Percentiles rank a stretch among this genome's conserved stretches.
Evolutionary conservation across 805 yeast species (phyloP).

Genomic region (Sugiyamaella mastotermitis): DNA sequence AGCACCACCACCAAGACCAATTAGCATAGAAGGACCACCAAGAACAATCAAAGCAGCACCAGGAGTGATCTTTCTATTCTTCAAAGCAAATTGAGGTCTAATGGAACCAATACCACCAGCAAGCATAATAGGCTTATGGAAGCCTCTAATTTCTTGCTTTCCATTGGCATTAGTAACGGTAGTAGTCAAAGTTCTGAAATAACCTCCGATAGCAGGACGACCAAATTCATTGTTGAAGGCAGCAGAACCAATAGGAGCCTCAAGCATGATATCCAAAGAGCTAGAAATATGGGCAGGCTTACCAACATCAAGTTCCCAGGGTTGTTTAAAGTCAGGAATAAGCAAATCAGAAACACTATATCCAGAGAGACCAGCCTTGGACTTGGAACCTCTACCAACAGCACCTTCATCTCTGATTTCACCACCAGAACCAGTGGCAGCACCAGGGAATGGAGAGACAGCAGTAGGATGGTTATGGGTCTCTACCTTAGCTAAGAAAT

Average conservation of each 20-base stretch:
- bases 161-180: conserved; percentile 57
- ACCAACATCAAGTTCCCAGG: conserved; percentile 92
- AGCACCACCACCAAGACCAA: conserved; percentile 99
- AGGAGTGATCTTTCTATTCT: conserved; percentile 82
- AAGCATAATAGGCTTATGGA: conserved; percentile 97
- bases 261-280: conserved; percentile 88
- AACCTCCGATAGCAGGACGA: conserved; percentile 94
- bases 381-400: conserved; percentile 95
- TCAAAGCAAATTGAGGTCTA: conserved; percentile 86
- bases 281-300: conserved; percentile 92
- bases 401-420: conserved; percentile 99
- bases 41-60: conserved; percentile 87
- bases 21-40: conserved; percentile 97
- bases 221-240: conserved; percentile 99
- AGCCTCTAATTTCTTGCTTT: conserved; percentile 78
- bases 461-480: conserved; percentile 99
- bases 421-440: conserved; percentile 99
- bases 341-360: conserved; percentile 84
- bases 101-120: conserved; percentile 99
- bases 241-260: conserved; percentile 97
- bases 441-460: conserved; percentile 98
- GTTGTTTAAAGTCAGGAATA: conserved; percentile 81
- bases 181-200: conserved; percentile 91
- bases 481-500: conserved; percentile 90
- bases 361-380: conserved; percentile 95